Evolutionary conservation across 2,329 filamentous ascomycete genomes (phyloP), one percentile per base, ranked within the genome.

Genomic region (Neoscytalidium dimidiatum): DNA sequence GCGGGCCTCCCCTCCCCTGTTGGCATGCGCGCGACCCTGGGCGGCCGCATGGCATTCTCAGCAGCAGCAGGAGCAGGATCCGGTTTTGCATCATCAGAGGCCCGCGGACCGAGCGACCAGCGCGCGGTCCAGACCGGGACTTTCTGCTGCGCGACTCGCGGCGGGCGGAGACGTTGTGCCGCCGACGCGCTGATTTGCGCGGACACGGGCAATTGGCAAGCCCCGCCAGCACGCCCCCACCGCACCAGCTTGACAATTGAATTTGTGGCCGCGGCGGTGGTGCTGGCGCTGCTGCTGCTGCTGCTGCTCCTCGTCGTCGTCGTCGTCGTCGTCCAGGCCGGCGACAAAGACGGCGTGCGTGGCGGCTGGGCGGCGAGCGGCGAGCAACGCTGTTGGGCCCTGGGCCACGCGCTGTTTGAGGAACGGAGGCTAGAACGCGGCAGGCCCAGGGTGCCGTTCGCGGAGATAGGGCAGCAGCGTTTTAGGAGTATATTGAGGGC

Each of bases 181-280:
- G 49, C 49, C 49, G 49, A 52, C 49, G 35, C 53, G 56, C 56
- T 60, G 56, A 60, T 60, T 60, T 60, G 56, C 56, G 49, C 49
- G 41, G 53, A 26, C 33, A 29, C 35, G 26, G 53, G 33, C 53
- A 57, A 17, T 29, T 43, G 53, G 53, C 53, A 57, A 23, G 53
- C 53, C 28, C 29, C 28, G 28, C 48, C 48, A 31, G 48, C 48
- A 3, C 23, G 14, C 43, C 49, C 28, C 53, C 53, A 57, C 56
- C 41, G 41, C 56, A 13, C 41, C 56, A 33, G 41, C 56, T 13
- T 28, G 56, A 46, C n/a, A 41, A n/a, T 33, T 26, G 56, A 33
- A 33, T 60, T 23, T 60, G 56, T 28, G 23, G 56, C 41, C 13
- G 26, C 28, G 56, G 21, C 8, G 23, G 9, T 4, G 46, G 11